Conservation (phyloP, 202 grass and related monocot genomes). For the Zizania palustris region DNA sequence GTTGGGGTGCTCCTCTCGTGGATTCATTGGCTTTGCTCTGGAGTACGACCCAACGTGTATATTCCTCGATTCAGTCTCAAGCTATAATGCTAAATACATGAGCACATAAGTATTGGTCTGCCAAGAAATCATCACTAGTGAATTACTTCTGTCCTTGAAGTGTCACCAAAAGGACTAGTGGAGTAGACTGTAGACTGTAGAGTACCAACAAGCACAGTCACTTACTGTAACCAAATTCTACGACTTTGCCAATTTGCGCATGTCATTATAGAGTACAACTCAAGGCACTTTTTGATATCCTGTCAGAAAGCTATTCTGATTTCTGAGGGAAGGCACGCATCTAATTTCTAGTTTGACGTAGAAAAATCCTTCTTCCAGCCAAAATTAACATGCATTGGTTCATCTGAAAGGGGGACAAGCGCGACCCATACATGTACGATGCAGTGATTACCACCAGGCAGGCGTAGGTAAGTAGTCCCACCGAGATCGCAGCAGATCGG, state of each 20-base stretch:
- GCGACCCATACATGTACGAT: background rate
- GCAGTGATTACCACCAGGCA: background rate
- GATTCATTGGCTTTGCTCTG: background rate
- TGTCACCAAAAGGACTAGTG: background rate
- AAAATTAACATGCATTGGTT: background rate
- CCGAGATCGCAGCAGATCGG: constrained; percentile 1
- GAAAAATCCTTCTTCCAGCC: background rate
- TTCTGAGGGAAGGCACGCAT: background rate
- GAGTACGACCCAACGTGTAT: background rate
- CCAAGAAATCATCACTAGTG: background rate
- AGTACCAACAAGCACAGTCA: constrained; percentile 9
- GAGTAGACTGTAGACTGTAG: background rate
- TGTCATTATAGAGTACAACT: background rate
- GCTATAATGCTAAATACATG: constrained; percentile 6
- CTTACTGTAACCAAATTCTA: constrained; percentile 24
- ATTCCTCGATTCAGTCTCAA: background rate
- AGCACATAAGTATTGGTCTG: background rate
- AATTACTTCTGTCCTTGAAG: background rate
- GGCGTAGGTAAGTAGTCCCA: background rate
- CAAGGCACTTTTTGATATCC: background rate
- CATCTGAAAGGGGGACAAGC: background rate
- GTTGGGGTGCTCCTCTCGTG: constrained; percentile 16
- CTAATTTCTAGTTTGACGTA: background rate
- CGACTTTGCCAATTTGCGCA: constrained; percentile 13
- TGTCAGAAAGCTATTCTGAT: background rate